phyloP scores from a whole-genome alignment of 768 basidiomycete species.

The Pholiota molesta region DNA sequence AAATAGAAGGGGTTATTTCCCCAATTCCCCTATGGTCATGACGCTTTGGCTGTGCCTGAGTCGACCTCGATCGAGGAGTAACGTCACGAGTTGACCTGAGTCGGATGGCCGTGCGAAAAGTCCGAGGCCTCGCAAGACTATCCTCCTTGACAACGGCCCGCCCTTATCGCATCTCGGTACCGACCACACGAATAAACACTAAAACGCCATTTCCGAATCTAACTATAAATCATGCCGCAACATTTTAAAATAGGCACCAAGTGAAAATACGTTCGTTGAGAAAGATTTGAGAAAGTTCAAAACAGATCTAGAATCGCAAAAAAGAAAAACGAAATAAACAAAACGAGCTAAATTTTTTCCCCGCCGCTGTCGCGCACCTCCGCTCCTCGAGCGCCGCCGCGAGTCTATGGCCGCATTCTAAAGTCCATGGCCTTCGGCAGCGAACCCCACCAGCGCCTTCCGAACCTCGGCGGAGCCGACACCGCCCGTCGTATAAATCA shows the following conservation, averaged over 20 bases:
- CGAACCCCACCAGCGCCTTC: slow-evolving; percentile 51
- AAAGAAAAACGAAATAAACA: background rate
- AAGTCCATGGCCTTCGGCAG: slow-evolving; percentile 42
- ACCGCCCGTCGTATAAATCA: slow-evolving; percentile 77
- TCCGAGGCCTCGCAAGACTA: slow-evolving; percentile 21
- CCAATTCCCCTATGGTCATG: slow-evolving; percentile 23
- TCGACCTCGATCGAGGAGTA: slow-evolving; percentile 26
- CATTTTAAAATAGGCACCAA: background rate
- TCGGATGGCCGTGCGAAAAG: slow-evolving; percentile 7
- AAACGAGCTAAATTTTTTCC: background rate
- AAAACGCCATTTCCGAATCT: background rate
- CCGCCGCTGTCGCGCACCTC: background rate
- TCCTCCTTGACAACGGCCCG: slow-evolving; percentile 23
- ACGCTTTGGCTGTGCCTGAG: slow-evolving; percentile 28
- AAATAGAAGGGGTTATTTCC: slow-evolving; percentile 24
- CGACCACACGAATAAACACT: slow-evolving; percentile 12
- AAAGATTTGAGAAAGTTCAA: too few relatives aligned
- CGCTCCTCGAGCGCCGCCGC: background rate
- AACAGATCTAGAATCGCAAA: background rate
- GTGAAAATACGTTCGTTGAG: background rate
- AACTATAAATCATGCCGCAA: background rate
- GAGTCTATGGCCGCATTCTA: background rate
- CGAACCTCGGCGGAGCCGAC: slow-evolving; percentile 39
- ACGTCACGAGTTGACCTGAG: slow-evolving; percentile 20
- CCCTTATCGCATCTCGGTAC: slow-evolving; percentile 25